phyloP scores from a whole-genome alignment of 805 yeast genomes.

The Wickerhamomyces alni region DNA sequence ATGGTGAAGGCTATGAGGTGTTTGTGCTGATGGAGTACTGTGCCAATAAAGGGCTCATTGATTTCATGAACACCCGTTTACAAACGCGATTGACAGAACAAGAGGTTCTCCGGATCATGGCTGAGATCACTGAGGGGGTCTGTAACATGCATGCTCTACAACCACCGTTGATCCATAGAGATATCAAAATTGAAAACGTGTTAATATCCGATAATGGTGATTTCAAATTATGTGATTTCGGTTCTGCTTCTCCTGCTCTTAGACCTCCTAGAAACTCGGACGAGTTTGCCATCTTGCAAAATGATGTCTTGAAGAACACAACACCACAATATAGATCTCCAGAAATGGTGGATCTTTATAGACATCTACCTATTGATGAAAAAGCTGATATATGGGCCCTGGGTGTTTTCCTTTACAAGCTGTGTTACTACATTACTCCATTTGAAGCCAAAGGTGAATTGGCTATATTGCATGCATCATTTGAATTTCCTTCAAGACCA shows the following conservation, averaged over 20 bases:
- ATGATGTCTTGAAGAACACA: slow-evolving; percentile 71
- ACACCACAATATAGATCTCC: slow-evolving; percentile 85
- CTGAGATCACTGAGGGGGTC: slow-evolving; percentile 65
- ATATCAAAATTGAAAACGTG: slow-evolving; percentile 79
- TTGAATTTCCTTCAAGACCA: slow-evolving; percentile 49
- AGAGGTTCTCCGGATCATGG: slow-evolving; percentile 64
- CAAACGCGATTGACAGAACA: slow-evolving; percentile 59
- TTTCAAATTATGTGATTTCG: slow-evolving; percentile 77
- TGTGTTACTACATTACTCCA: slow-evolving; percentile 80
- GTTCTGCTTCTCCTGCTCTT: slow-evolving; percentile 63
- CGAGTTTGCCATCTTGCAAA: slow-evolving; percentile 53
- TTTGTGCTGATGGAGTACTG: slow-evolving; percentile 78
- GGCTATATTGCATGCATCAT: slow-evolving; percentile 54
- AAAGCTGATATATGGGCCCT: slow-evolving; percentile 85
- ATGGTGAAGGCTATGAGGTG: slow-evolving; percentile 63
- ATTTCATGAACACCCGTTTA: slow-evolving; percentile 70
- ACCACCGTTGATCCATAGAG: slow-evolving; percentile 74
- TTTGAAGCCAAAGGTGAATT: slow-evolving; percentile 63
- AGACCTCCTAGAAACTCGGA: slow-evolving; percentile 58
- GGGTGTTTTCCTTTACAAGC: slow-evolving; percentile 70
- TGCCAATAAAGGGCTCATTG: slow-evolving; percentile 67
- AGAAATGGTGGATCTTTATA: slow-evolving; percentile 71
- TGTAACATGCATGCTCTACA: slow-evolving; percentile 69
- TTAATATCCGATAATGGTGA: slow-evolving; percentile 51
- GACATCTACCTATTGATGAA: slow-evolving; percentile 69